These are phyloP conservation scores for Skeletonema tropicum DNA, from an alignment of 108 stramenopile species.

Conservation along the genomic window DNA sequence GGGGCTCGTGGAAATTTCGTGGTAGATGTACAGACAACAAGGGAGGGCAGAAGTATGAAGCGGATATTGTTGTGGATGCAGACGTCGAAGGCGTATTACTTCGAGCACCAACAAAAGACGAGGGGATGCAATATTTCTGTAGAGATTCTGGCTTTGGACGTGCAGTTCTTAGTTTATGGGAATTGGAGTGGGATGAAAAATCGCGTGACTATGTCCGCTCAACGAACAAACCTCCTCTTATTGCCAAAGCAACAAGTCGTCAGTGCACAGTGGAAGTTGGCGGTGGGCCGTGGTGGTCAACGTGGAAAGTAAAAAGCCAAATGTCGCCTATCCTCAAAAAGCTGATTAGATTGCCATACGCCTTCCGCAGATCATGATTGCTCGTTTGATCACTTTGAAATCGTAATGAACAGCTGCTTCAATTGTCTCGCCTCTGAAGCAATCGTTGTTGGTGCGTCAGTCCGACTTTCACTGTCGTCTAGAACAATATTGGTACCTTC, in stretches of 20 bases:
- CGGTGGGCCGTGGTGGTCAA: constrained; percentile 73
- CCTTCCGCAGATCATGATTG: not conserved
- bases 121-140: constrained; percentile 85
- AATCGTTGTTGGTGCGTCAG: constrained; percentile 10
- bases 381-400: not conserved
- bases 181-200: constrained; percentile 61
- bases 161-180: constrained; percentile 68
- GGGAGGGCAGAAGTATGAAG: constrained; percentile 65
- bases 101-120: constrained; percentile 80
- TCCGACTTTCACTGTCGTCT: not conserved
- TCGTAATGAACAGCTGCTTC: constrained; percentile 34
- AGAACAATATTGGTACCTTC: constrained; percentile 26
- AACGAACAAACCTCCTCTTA: constrained; percentile 36
- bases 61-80: constrained; percentile 62
- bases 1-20: constrained; percentile 60
- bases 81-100: constrained; percentile 65
- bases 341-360: constrained; percentile 7
- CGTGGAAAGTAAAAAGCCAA: constrained; percentile 34
- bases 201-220: constrained; percentile 56
- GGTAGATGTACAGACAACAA: constrained; percentile 58
- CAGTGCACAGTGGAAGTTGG: constrained; percentile 81
- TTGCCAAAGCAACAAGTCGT: constrained; percentile 58
- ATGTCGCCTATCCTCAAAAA: not conserved
- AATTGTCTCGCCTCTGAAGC: constrained; percentile 31
- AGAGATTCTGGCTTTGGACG: constrained; percentile 77